Base-by-base conservation (phyloP, 2,329 filamentous ascomycete genomes). In the Tolypocladium endophyticum region DNA sequence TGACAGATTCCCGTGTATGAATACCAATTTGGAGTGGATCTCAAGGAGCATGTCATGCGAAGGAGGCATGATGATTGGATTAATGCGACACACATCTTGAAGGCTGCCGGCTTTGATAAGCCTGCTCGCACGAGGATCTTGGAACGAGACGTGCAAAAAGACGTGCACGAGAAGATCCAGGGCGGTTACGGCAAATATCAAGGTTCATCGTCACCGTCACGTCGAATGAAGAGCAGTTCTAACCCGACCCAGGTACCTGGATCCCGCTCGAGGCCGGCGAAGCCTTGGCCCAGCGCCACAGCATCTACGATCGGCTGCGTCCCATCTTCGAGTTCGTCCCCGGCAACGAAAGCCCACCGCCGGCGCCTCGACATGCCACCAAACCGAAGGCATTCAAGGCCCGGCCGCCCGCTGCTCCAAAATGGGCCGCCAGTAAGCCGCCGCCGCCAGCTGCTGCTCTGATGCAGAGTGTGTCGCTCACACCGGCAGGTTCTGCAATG, bases 121-220 rank as follows among this genome's bases (percentile, higher is more conserved):
- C 94, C 94, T 3, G 91, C 93, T 16, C 83, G 94, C 71, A 99
- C 94, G 47, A 85, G 94, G 64, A 97, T 99, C 60, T 82, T 99
- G 6, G 94, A 99, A 76, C 85, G 94, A 65, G 94, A 99, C 70
- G 93, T 99, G 9, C 94, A 99, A 70, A 97, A 96, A 73, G 93
- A 95, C 52, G 82, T 89, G 6, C 94, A 99, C 71, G 94, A 97
- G 77, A 99, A 99, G 77, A 92, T 99, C 7, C 94, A 99, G 72
- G 94, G 93, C 64, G 94, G 94, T 20, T 97, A 97, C 73, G 94
- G 94, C 68, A 97, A 97, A 84, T 99, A 97, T 67, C 94, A 99
- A 79, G 92, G 89, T 90, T 35, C 11, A 50, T 18, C 36, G 9
- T 5, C 12, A 8, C 23, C 36, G 20, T 7, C 36, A 9, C 55